Evolutionary conservation across 2,329 filamentous ascomycete genomes (phyloP).

Genomic region (Cytospora paraplurivora): DNA sequence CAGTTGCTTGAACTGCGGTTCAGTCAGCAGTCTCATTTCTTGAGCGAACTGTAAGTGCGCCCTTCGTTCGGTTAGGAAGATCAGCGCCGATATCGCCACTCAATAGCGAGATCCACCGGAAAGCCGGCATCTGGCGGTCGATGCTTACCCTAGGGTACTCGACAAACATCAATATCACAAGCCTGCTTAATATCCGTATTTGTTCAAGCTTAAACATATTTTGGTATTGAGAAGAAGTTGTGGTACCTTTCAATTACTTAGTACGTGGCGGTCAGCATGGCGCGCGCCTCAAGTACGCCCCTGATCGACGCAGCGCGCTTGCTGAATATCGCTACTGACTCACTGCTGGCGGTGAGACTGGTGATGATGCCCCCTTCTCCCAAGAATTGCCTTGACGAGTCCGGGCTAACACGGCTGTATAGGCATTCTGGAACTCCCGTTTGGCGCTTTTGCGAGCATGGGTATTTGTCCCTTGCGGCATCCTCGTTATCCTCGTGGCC

Average conservation of each 20-base stretch:
- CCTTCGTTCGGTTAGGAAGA: background rate
- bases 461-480: conserved; percentile 53
- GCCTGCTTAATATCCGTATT: background rate
- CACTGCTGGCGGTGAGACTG: conserved; percentile 13
- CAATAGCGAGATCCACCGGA: background rate
- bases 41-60: background rate
- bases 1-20: background rate
- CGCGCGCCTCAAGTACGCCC: background rate
- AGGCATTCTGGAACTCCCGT: conserved; percentile 26
- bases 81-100: background rate
- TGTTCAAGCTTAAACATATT: background rate
- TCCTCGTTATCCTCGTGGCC: conserved; percentile 43
- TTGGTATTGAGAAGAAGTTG: background rate
- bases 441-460: conserved; percentile 42
- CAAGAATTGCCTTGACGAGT: fast-evolving
- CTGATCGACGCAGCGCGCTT: background rate
- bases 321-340: conserved; percentile 4
- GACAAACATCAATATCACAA: background rate
- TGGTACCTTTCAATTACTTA: background rate
- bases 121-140: background rate
- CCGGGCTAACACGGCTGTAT: background rate
- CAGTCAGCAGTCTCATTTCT: background rate
- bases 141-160: background rate
- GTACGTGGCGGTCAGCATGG: background rate
- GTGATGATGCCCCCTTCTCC: background rate